These are phyloP conservation scores for Venturia oleaginea DNA, from an alignment of 2,329 filamentous ascomycete genomes.

Conservation along the genomic window DNA sequence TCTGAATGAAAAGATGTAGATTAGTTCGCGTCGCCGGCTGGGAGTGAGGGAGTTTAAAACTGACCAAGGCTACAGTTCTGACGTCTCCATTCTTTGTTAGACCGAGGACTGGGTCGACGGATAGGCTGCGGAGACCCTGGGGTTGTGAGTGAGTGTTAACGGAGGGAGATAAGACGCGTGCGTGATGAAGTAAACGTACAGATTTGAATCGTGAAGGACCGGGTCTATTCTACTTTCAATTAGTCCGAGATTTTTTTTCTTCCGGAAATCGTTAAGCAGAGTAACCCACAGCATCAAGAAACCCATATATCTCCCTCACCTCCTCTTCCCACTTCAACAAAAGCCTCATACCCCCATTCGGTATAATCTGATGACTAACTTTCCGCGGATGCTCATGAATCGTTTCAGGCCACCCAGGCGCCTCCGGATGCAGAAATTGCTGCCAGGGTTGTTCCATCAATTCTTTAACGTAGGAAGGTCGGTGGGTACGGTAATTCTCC, in stretches of 20 bases:
- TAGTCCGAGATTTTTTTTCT: neutral
- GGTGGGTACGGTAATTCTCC: neutral
- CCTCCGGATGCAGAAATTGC: conserved; percentile 1
- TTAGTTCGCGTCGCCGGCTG: neutral
- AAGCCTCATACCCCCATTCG: conserved; percentile 6
- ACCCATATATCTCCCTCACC: neutral
- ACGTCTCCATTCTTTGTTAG: neutral
- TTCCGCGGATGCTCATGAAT: neutral
- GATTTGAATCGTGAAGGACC: conserved; percentile 1
- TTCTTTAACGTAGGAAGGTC: neutral
- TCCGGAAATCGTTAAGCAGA: neutral
- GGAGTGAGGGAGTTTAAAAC: neutral
- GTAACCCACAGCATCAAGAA: conserved; percentile 3
- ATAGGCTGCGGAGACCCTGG: neutral
- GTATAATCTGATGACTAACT: neutral
- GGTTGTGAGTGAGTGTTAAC: neutral
- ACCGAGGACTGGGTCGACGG: neutral
- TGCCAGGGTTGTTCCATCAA: neutral
- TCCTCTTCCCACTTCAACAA: conserved; percentile 5
- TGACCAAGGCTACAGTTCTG: neutral
- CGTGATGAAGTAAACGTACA: neutral
- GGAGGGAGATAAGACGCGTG: too few species aligned
- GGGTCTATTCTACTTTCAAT: neutral
- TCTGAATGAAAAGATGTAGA: neutral
- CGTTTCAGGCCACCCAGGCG: neutral